Percentiles rank a stretch among this genome's conserved stretches.
phyloP scores from a whole-genome alignment of 2,329 filamentous ascomycete species.

The Arachnopeziza araneosa region DNA sequence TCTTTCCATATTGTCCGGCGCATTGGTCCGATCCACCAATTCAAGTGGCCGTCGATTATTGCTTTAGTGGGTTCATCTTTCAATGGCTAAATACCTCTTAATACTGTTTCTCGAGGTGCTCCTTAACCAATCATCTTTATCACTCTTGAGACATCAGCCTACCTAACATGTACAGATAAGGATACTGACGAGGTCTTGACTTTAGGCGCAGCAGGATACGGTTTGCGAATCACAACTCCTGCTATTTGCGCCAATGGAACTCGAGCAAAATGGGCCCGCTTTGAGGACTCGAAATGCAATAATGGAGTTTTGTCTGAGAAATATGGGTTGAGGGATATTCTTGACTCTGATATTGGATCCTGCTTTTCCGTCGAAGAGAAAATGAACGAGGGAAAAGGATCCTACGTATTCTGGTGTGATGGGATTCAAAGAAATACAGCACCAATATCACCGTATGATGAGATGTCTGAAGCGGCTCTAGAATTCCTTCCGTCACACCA shows the following conservation, averaged over 20 bases:
- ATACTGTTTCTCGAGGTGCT: too few species aligned
- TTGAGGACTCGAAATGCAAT: conserved; percentile 13
- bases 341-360: conserved; percentile 10
- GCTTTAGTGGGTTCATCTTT: background rate
- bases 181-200: too few species aligned
- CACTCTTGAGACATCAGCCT: too few species aligned
- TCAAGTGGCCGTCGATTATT: background rate
- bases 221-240: conserved; percentile 5
- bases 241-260: conserved; percentile 13
- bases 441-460: background rate
- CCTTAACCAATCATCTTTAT: too few species aligned
- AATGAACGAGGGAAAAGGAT: conserved; percentile 1
- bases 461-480: background rate
- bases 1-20: background rate
- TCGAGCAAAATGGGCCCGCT: conserved; percentile 11
- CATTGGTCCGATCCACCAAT: background rate
- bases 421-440: background rate
- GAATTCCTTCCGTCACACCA: background rate
- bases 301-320: conserved; percentile 2
- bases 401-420: conserved; percentile 16
- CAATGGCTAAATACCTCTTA: too few species aligned
- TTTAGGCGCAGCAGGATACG: conserved; percentile 1
- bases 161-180: too few species aligned
- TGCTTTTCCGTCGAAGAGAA: conserved; percentile 6
- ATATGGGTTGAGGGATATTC: conserved; percentile 9